Evolutionary conservation across 2,329 filamentous ascomycete genomes (phyloP).

Genomic region (Botrytis porri): DNA sequence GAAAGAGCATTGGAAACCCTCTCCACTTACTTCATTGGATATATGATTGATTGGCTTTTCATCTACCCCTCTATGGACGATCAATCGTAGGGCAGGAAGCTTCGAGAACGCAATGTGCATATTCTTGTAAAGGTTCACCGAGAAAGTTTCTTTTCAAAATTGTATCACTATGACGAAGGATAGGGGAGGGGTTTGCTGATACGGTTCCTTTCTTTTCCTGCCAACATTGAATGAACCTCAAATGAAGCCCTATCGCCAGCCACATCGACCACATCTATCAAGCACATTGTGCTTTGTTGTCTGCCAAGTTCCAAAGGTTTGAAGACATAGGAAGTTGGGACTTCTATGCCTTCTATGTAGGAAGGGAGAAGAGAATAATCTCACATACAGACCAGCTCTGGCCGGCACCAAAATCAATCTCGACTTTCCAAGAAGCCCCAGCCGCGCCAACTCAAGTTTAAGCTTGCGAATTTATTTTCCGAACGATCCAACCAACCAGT

Average conservation of each 20-base stretch:
- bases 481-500: constrained; percentile 9
- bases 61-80: constrained; percentile 1
- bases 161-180: constrained; percentile 5
- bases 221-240: neutral
- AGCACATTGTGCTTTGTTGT: too few species aligned
- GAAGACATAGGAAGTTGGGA: neutral
- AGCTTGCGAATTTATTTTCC: constrained; percentile 9
- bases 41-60: constrained; percentile 1
- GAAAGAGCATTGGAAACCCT: neutral
- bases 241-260: neutral
- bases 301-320: neutral
- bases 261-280: neutral
- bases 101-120: neutral
- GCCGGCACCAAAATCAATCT: neutral
- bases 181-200: neutral
- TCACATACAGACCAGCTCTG: neutral
- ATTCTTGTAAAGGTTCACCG: neutral
- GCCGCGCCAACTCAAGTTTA: neutral
- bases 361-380: neutral
- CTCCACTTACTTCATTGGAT: neutral
- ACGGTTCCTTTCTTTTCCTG: neutral
- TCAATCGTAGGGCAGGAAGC: constrained; percentile 10
- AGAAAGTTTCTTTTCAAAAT: neutral
- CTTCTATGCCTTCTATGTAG: neutral
- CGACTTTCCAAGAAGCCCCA: neutral